phyloP scores from a whole-genome alignment of 441 rosid genomes.

The Dalechampia spathulata region DNA sequence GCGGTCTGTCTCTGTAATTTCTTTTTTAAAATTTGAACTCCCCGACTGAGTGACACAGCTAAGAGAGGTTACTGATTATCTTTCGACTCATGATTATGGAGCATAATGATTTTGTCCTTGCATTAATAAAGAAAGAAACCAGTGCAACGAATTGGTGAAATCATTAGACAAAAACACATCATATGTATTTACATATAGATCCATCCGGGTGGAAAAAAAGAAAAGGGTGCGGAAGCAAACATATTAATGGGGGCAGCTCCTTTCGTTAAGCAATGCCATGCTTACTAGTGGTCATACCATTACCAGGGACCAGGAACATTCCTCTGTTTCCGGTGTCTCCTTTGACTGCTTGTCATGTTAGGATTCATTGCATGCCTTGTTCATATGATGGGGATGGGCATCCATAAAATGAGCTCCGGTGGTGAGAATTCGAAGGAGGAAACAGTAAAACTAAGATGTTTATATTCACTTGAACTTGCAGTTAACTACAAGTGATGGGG shows the following conservation, averaged over 20 bases:
- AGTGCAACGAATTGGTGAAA: conserved; percentile 17
- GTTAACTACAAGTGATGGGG: too few relatives aligned
- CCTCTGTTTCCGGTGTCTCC: conserved; percentile 34
- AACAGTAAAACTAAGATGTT: not conserved
- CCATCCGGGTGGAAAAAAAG: too few relatives aligned
- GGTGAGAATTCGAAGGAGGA: not conserved
- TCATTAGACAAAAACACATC: conserved; percentile 15
- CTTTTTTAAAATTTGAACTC: conserved; percentile 14
- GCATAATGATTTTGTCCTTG: conserved; percentile 41
- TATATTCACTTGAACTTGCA: too few relatives aligned
- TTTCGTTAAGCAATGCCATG: conserved; percentile 11
- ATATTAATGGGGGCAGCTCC: conserved; percentile 43
- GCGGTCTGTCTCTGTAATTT: too few relatives aligned
- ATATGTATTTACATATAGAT: conserved; percentile 1
- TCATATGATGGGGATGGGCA: not conserved
- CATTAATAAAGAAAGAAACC: conserved; percentile 13
- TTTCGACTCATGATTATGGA: conserved; percentile 32
- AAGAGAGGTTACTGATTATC: conserved; percentile 23
- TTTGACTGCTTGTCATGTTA: conserved; percentile 15
- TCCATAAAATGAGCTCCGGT: not conserved
- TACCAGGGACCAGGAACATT: conserved; percentile 37
- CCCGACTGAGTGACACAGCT: conserved; percentile 1
- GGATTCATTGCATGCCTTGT: conserved; percentile 13
- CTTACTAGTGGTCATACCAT: conserved; percentile 3
- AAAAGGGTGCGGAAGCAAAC: too few relatives aligned